These are phyloP conservation scores for Linnemannia schmuckeri DNA, from an alignment of 192 early-diverging fungal genomes.

Conservation along the genomic window DNA sequence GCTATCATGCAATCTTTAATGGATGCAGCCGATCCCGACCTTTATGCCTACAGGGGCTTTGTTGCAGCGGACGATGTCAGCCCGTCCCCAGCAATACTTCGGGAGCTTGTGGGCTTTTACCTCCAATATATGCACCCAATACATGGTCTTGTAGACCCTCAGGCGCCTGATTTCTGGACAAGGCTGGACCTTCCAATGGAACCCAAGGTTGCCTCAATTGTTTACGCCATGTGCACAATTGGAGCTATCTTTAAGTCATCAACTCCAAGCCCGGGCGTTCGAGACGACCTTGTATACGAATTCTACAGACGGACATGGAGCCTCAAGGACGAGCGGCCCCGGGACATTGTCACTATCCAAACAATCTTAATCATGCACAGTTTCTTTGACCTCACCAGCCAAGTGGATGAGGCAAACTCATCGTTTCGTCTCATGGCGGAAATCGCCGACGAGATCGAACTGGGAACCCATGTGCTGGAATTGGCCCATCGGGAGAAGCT, in stretches of 20 bases:
- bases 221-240: constrained; percentile 49
- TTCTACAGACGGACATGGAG: constrained; percentile 16
- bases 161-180: constrained; percentile 35
- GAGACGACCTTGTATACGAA: constrained; percentile 18
- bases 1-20: constrained; percentile 27
- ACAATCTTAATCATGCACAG: constrained; percentile 25
- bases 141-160: constrained; percentile 28
- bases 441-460: constrained; percentile 21
- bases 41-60: not conserved
- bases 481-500: constrained; percentile 1
- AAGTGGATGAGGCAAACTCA: not conserved
- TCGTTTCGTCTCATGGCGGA: not conserved
- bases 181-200: constrained; percentile 26
- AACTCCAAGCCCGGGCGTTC: not conserved
- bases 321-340: constrained; percentile 4
- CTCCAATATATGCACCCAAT: constrained; percentile 39
- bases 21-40: constrained; percentile 4
- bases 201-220: constrained; percentile 30
- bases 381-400: constrained; percentile 16
- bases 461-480: constrained; percentile 27
- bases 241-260: constrained; percentile 26
- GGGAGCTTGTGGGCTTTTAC: constrained; percentile 27
- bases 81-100: constrained; percentile 15
- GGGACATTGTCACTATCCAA: constrained; percentile 36
- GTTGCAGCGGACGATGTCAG: not conserved